phyloP scores from a whole-genome alignment of 176 grass and related monocot species.

The Elaeis guineensis region DNA sequence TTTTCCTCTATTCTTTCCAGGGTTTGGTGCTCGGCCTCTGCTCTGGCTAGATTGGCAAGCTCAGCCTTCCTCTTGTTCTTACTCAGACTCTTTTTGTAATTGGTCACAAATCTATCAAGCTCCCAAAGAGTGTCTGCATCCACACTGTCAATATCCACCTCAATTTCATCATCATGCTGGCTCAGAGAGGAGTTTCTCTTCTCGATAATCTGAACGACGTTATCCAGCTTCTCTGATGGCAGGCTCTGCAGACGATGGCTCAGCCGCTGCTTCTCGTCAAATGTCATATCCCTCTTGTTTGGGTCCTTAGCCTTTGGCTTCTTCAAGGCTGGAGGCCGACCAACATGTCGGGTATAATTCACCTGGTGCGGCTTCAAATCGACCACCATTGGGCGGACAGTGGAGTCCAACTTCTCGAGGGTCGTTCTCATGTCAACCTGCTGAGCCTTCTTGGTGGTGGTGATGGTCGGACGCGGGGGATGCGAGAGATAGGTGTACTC shows the following conservation, averaged over 20 bases:
- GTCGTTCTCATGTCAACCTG: conserved; percentile 32
- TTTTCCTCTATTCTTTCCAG: conserved; percentile 32
- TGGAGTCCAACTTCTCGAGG: conserved; percentile 70
- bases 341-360: conserved; percentile 1
- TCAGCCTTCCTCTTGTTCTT: conserved; percentile 95
- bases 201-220: conserved; percentile 85
- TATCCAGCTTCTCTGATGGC: conserved; percentile 61
- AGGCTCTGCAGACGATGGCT: conserved; percentile 9
- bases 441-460: conserved; percentile 30
- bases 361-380: conserved; percentile 43
- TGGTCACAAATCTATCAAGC: conserved; percentile 89
- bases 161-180: conserved; percentile 98
- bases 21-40: conserved; percentile 34
- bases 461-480: conserved; percentile 15
- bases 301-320: conserved; percentile 91
- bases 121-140: conserved; percentile 96
- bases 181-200: conserved; percentile 74
- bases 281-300: conserved; percentile 96
- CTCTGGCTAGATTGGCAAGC: conserved; percentile 59
- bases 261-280: conserved; percentile 33
- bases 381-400: conserved; percentile 24
- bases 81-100: conserved; percentile 92
- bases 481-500: conserved; percentile 47
- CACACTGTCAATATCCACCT: conserved; percentile 96
- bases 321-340: conserved; percentile 61